Conservation (phyloP, 805 yeast species). For the Candida bentonensis region DNA sequence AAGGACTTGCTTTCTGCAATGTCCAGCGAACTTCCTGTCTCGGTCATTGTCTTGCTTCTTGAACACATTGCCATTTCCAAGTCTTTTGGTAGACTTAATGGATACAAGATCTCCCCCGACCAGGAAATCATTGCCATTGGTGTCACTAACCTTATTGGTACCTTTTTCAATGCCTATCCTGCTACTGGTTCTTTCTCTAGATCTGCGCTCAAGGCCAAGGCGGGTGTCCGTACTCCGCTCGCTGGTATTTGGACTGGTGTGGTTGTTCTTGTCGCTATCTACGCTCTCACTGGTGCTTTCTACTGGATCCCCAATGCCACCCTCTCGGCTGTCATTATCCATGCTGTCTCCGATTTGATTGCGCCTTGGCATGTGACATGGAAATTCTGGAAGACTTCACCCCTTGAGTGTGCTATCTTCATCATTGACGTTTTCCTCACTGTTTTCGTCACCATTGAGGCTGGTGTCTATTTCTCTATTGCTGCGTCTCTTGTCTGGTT, state of each 20-base stretch:
- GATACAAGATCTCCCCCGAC: conserved; percentile 80
- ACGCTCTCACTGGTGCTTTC: conserved; percentile 71
- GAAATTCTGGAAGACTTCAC: conserved; percentile 55
- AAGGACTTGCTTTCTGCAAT: conserved; percentile 41
- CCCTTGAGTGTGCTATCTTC: conserved; percentile 63
- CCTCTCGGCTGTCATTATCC: conserved; percentile 76
- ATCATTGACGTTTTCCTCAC: conserved; percentile 59
- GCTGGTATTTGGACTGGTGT: conserved; percentile 86
- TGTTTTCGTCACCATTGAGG: conserved; percentile 66
- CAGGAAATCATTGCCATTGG: conserved; percentile 94
- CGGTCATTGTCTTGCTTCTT: conserved; percentile 64
- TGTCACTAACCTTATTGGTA: conserved; percentile 77
- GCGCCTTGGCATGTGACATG: conserved; percentile 37
- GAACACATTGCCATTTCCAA: conserved; percentile 92
- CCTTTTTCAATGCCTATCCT: conserved; percentile 87
- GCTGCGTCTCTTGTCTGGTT: conserved; percentile 68
- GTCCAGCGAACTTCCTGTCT: conserved; percentile 74
- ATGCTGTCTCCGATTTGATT: conserved; percentile 78
- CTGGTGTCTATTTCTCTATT: conserved; percentile 83
- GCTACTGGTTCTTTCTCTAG: conserved; percentile 93
- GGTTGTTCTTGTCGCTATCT: conserved; percentile 76
- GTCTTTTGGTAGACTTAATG: conserved; percentile 85
- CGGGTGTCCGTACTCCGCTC: conserved; percentile 89
- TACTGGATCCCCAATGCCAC: conserved; percentile 86
- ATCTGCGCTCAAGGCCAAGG: conserved; percentile 86